Percentiles rank a stretch among this genome's conserved stretches.
phyloP scores from a whole-genome alignment of 2,329 filamentous ascomycete genomes.

The Metarhizium rileyi region DNA sequence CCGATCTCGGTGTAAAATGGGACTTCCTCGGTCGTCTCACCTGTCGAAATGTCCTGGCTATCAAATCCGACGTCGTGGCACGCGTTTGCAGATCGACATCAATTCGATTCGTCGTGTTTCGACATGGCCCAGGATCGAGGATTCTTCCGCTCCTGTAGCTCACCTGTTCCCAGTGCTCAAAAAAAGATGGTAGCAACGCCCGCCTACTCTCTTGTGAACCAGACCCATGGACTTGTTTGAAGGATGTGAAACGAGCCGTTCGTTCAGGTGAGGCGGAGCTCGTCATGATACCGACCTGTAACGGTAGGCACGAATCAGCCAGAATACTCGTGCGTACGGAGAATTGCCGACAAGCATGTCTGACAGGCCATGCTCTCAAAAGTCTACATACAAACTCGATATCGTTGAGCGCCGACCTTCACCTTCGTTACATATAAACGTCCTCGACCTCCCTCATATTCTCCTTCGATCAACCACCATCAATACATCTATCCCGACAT shows the following conservation, averaged over 20 bases:
- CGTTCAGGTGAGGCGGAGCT: neutral
- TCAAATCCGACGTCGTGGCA: too few species aligned
- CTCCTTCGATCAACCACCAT: neutral
- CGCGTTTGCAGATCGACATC: too few species aligned
- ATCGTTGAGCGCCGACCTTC: neutral
- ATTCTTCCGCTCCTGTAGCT: too few species aligned
- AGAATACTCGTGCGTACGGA: neutral
- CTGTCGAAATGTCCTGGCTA: too few species aligned
- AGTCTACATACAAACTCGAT: neutral
- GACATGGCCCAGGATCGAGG: too few species aligned
- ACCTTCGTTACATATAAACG: conserved; percentile 4
- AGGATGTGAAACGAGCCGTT: neutral
- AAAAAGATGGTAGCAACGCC: too few species aligned
- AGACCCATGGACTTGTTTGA: too few species aligned
- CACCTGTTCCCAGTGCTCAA: too few species aligned
- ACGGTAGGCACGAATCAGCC: neutral
- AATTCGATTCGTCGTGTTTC: too few species aligned
- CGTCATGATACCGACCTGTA: conserved; percentile 3
- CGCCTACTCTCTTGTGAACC: too few species aligned
- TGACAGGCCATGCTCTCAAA: neutral
- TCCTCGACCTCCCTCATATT: neutral
- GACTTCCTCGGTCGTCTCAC: too few species aligned
- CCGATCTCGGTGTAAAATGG: too few species aligned
- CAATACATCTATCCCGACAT: neutral
- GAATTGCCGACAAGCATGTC: neutral